A percentile compares a stretch with the other conserved stretches of the same genome.
These are phyloP conservation scores for Suillus hirtellus DNA, from an alignment of 768 basidiomycete genomes.

Conservation along the genomic window DNA sequence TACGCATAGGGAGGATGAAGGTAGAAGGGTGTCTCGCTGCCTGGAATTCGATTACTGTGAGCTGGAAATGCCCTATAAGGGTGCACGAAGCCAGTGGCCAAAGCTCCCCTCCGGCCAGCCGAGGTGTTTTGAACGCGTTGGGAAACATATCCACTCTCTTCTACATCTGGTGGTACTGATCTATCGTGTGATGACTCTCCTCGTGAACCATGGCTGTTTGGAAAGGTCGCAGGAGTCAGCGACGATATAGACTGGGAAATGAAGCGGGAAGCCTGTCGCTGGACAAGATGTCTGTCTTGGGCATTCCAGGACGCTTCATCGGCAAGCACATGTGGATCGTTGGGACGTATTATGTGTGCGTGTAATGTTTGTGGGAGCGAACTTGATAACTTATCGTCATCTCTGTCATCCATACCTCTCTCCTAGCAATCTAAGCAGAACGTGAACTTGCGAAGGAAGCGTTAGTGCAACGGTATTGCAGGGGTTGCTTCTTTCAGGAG, in stretches of 20 bases:
- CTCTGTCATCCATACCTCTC: slow-evolving; percentile 16
- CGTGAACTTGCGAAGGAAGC: background rate
- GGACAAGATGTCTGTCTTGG: slow-evolving; percentile 9
- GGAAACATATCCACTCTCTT: slow-evolving; percentile 7
- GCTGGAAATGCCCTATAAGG: slow-evolving; percentile 22
- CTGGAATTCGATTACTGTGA: slow-evolving; percentile 29
- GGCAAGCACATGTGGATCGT: slow-evolving; percentile 2
- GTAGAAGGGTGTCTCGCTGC: slow-evolving; percentile 35
- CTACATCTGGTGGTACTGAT: slow-evolving; percentile 7
- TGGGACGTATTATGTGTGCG: slow-evolving; percentile 11
- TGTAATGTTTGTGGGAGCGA: slow-evolving; percentile 16
- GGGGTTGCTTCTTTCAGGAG: slow-evolving; percentile 17
- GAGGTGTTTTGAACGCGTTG: slow-evolving; percentile 9
- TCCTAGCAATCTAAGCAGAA: slow-evolving; percentile 1
- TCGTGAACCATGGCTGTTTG: slow-evolving; percentile 6
- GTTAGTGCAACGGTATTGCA: background rate
- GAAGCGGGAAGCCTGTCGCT: slow-evolving; percentile 10
- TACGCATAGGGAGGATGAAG: slow-evolving; percentile 21
- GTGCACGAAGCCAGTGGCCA: background rate
- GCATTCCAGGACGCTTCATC: slow-evolving; percentile 13
- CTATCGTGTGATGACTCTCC: slow-evolving; percentile 5
- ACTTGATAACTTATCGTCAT: slow-evolving; percentile 11
- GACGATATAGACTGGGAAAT: slow-evolving; percentile 4
- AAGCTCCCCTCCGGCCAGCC: background rate
- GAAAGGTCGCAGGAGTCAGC: slow-evolving; percentile 15